phyloP scores from a whole-genome alignment of 257 asterid genomes.

The Capsicum chinense region DNA sequence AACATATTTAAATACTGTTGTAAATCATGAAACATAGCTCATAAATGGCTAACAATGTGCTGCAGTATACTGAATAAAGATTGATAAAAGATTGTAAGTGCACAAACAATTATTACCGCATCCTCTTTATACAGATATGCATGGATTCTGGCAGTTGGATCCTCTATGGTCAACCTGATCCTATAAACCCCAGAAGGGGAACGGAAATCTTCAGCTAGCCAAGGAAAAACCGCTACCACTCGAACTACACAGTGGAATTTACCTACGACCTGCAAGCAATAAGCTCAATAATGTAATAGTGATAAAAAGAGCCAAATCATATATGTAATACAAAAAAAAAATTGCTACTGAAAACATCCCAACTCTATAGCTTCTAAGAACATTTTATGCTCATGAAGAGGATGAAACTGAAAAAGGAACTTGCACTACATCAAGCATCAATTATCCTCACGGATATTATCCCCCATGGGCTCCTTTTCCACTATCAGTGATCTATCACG shows the following conservation, averaged over 20 bases:
- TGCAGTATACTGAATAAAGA: background rate
- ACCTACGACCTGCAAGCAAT: conserved; percentile 58
- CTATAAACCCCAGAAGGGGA: conserved; percentile 63
- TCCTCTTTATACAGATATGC: conserved; percentile 74
- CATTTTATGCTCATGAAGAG: background rate
- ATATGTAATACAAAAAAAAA: background rate
- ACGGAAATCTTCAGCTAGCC: conserved; percentile 56
- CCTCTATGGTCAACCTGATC: conserved; percentile 84
- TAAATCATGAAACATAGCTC: background rate
- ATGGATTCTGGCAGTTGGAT: conserved; percentile 87
- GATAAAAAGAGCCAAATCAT: background rate
- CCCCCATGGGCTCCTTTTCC: background rate
- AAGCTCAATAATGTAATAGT: conserved; percentile 27
- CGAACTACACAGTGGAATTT: conserved; percentile 76
- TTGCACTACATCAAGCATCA: conserved; percentile 27
- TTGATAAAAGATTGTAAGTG: background rate
- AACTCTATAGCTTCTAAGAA: conserved; percentile 19
- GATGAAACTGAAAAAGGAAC: conserved; percentile 1
- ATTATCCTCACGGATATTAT: background rate
- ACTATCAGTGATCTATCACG: background rate
- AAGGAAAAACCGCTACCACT: conserved; percentile 67
- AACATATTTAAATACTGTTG: background rate
- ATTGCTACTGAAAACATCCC: background rate
- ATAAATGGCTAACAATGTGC: background rate
- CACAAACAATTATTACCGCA: conserved; percentile 57